A percentile compares a stretch with the other conserved stretches of the same genome.
Conservation (phyloP, 208 protist genomes). For the Leishmania tropica region DNA sequence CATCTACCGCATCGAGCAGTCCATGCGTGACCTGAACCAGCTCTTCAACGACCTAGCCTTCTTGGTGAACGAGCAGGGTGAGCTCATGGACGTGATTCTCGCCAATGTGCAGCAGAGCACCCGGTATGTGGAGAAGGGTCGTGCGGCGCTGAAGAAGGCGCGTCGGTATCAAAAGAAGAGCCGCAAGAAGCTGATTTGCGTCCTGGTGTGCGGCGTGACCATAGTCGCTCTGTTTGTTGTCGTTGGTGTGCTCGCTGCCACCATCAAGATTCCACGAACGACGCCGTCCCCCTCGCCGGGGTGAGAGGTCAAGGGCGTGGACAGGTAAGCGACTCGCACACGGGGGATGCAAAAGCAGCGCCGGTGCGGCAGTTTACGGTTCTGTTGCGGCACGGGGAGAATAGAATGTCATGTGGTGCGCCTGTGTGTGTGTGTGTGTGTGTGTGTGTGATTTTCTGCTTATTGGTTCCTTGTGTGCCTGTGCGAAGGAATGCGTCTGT, state of each 20-base stretch:
- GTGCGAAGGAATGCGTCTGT: not conserved
- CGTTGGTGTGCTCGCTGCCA: constrained; percentile 42
- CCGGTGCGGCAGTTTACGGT: not conserved
- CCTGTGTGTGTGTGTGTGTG: too few relatives aligned
- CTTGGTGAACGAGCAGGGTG: constrained; percentile 88
- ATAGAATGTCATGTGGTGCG: too few relatives aligned
- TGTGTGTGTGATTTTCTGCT: not conserved
- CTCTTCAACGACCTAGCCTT: constrained; percentile 91
- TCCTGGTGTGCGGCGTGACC: constrained; percentile 46
- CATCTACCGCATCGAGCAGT: constrained; percentile 89
- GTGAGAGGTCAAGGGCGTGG: not conserved
- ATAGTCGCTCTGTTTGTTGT: constrained; percentile 60
- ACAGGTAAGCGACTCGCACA: not conserved
- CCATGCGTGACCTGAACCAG: constrained; percentile 87
- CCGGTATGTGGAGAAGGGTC: constrained; percentile 64
- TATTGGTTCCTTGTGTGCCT: not conserved
- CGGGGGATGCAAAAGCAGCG: not conserved
- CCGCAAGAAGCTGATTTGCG: constrained; percentile 74
- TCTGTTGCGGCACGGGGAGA: not conserved
- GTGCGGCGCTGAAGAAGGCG: constrained; percentile 72
- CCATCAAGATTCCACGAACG: not conserved
- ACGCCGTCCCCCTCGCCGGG: too few relatives aligned
- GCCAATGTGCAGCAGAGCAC: constrained; percentile 69
- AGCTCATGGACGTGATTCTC: constrained; percentile 86
- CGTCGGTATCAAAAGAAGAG: constrained; percentile 82